phyloP scores from a whole-genome alignment of 176 grass and related monocot species.

The bread wheat (Triticum aestivum) region DNA sequence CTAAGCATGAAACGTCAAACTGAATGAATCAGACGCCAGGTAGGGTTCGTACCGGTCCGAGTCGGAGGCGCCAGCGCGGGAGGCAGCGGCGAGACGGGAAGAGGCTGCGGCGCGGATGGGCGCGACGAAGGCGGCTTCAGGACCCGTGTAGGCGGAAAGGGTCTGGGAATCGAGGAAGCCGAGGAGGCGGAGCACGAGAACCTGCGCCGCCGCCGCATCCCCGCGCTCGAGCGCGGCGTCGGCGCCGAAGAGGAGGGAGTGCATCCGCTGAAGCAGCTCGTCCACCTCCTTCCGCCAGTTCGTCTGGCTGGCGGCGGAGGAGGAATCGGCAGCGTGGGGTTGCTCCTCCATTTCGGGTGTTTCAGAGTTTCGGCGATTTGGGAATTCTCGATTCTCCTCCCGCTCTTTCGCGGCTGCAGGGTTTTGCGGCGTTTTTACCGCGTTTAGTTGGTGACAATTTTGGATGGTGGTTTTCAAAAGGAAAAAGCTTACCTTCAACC shows the following conservation, averaged over 20 bases:
- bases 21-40: background rate
- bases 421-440: too few species aligned
- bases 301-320: background rate
- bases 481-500: too few species aligned
- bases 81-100: constrained; percentile 49
- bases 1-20: background rate
- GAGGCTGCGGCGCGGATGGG: constrained; percentile 60
- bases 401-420: background rate
- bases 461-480: too few species aligned
- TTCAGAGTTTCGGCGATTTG: background rate
- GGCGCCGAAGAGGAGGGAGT: constrained; percentile 74
- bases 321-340: background rate
- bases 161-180: constrained; percentile 77
- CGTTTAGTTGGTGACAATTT: too few species aligned
- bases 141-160: background rate
- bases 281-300: constrained; percentile 75
- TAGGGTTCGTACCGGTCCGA: constrained; percentile 68
- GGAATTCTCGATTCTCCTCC: background rate
- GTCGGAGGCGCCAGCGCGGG: constrained; percentile 40
- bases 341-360: constrained; percentile 30
- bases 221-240: constrained; percentile 63
- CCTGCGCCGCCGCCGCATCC: constrained; percentile 53
- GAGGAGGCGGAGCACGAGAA: constrained; percentile 78
- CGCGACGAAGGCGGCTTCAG: constrained; percentile 45
- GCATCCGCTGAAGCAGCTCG: constrained; percentile 50